These are phyloP conservation scores for Apiospora arundinis DNA, from an alignment of 2,329 filamentous ascomycete species.

Conservation along the genomic window DNA sequence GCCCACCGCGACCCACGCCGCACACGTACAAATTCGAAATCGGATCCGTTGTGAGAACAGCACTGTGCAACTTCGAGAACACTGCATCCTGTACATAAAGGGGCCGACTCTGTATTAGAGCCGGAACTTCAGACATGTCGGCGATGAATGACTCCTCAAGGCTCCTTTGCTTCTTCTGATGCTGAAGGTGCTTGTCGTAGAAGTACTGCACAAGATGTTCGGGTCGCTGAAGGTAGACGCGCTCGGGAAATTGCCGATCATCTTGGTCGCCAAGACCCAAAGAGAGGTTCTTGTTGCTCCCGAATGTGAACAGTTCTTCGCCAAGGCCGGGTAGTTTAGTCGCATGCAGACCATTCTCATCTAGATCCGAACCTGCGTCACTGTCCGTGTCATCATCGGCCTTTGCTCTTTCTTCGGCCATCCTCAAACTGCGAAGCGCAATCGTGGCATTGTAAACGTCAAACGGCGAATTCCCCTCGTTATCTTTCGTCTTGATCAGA, in stretches of 20 bases:
- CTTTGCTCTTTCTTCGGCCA: conserved; percentile 36
- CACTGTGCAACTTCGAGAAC: conserved; percentile 91
- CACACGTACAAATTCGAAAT: conserved; percentile 92
- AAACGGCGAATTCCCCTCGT: conserved; percentile 92
- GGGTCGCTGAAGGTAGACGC: conserved; percentile 77
- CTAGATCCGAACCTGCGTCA: conserved; percentile 52
- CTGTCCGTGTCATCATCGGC: conserved; percentile 62
- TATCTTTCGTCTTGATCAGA: conserved; percentile 93
- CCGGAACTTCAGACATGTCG: conserved; percentile 66
- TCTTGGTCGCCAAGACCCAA: conserved; percentile 95
- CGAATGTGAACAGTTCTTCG: conserved; percentile 91
- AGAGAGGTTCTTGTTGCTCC: conserved; percentile 94
- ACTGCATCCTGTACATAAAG: conserved; percentile 80
- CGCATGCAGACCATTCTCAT: conserved; percentile 34
- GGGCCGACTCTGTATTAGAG: conserved; percentile 72
- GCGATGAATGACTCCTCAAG: conserved; percentile 40
- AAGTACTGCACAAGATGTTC: conserved; percentile 78
- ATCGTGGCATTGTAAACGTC: conserved; percentile 92
- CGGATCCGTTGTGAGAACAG: conserved; percentile 84
- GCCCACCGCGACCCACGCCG: conserved; percentile 88
- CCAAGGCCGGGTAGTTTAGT: conserved; percentile 51
- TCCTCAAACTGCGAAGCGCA: conserved; percentile 71
- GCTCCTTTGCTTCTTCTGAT: conserved; percentile 40
- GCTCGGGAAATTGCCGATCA: conserved; percentile 91
- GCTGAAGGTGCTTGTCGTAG: conserved; percentile 69